Percentiles rank a stretch among this genome's conserved stretches.
Evolutionary conservation across 2,329 filamentous ascomycete species (phyloP).

Genomic region (Spiromastix sp.): DNA sequence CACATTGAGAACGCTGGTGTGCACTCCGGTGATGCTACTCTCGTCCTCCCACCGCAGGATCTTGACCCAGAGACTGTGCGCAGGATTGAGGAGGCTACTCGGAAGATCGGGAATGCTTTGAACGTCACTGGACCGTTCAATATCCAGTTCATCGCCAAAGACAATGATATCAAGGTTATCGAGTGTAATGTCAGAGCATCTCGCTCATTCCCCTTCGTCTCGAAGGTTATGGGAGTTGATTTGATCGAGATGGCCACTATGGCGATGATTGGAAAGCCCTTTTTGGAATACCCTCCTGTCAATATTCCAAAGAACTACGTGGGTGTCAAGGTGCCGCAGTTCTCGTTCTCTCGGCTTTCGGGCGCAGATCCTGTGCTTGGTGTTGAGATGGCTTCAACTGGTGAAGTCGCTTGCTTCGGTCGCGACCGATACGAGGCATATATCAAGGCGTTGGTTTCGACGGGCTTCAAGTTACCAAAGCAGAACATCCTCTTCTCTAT

Average conservation of each 20-base stretch:
- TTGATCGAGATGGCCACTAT: conserved; percentile 98
- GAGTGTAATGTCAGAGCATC: conserved; percentile 97
- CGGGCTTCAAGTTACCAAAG: conserved; percentile 91
- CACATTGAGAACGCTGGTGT: conserved; percentile 98
- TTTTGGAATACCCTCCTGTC: conserved; percentile 70
- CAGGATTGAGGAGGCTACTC: conserved; percentile 86
- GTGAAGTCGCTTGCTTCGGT: conserved; percentile 95
- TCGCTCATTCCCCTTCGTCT: conserved; percentile 94
- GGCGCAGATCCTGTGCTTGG: conserved; percentile 93
- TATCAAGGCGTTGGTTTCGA: conserved; percentile 88
- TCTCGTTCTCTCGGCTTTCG: conserved; percentile 94
- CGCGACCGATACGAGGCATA: conserved; percentile 96
- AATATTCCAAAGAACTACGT: conserved; percentile 73
- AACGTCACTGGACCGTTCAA: conserved; percentile 97
- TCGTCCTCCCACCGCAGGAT: conserved; percentile 92
- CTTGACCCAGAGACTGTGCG: conserved; percentile 77
- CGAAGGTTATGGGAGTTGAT: conserved; percentile 96
- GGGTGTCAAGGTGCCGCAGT: conserved; percentile 95
- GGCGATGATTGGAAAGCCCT: conserved; percentile 79
- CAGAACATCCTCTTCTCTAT: conserved; percentile 93
- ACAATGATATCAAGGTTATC: conserved; percentile 99
- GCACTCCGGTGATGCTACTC: conserved; percentile 92
- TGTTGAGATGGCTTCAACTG: conserved; percentile 98
- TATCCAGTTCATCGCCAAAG: conserved; percentile 98
- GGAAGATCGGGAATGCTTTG: conserved; percentile 86